Evolutionary conservation across 768 basidiomycete genomes (phyloP).

Genomic region (Tulasnella sp.): DNA sequence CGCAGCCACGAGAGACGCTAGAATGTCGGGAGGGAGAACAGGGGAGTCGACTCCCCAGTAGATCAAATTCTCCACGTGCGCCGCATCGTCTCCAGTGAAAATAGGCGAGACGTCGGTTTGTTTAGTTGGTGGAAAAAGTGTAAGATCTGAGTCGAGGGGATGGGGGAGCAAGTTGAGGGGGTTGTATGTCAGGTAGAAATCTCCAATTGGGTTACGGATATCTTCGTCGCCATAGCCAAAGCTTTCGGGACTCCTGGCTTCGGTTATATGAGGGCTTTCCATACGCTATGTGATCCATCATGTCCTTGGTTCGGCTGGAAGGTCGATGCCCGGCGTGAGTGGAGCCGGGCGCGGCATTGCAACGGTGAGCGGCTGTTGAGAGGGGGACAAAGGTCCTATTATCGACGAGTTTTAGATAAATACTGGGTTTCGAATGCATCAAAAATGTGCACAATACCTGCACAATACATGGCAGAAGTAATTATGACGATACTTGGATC

Average conservation of each 20-base stretch:
- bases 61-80: background rate
- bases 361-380: background rate
- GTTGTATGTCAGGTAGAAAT: background rate
- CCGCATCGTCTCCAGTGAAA: too few relatives aligned
- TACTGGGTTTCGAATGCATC: background rate
- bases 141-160: background rate
- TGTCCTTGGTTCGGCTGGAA: slow-evolving; percentile 2
- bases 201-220: background rate
- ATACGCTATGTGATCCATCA: background rate
- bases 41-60: background rate
- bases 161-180: background rate
- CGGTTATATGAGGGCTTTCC: background rate
- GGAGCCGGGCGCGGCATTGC: background rate
- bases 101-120: too few relatives aligned
- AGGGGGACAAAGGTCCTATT: background rate
- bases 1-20: background rate
- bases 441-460: background rate
- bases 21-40: background rate
- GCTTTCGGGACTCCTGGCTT: background rate
- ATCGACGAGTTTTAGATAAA: background rate
- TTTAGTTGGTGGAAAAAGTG: too few relatives aligned
- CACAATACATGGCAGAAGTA: background rate
- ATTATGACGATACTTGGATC: background rate
- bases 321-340: background rate
- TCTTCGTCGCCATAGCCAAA: background rate